phyloP scores from a whole-genome alignment of 2,329 filamentous ascomycete species.

The Xenosphaeropsis pyriputrescens region DNA sequence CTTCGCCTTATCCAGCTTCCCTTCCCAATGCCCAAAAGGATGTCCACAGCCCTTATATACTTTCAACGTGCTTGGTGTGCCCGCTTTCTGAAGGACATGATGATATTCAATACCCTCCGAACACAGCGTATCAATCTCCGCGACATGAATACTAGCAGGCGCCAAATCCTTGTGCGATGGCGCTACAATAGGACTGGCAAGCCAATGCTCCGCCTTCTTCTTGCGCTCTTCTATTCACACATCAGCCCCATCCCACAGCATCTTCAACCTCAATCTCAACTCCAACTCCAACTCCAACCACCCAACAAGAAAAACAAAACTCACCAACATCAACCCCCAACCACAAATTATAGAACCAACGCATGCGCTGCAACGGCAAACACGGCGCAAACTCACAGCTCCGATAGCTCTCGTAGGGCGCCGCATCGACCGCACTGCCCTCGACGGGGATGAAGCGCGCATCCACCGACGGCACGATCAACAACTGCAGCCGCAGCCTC shows the following conservation, averaged over 20 bases:
- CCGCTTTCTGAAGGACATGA: slow-evolving; percentile 16
- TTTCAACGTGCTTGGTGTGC: slow-evolving; percentile 18
- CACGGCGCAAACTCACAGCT: slow-evolving; percentile 19
- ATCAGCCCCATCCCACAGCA: too few species aligned
- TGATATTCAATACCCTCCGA: slow-evolving; percentile 20
- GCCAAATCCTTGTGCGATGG: slow-evolving; percentile 18
- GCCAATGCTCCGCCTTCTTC: slow-evolving; percentile 15
- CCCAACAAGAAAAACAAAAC: background rate
- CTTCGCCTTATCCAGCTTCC: slow-evolving; percentile 16
- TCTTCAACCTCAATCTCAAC: too few species aligned
- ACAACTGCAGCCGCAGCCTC: slow-evolving; percentile 17
- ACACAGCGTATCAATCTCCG: slow-evolving; percentile 20
- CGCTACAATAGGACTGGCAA: slow-evolving; percentile 20
- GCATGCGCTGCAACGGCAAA: slow-evolving; percentile 18
- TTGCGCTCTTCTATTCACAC: slow-evolving; percentile 5
- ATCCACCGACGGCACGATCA: slow-evolving; percentile 21
- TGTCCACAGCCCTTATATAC: slow-evolving; percentile 21
- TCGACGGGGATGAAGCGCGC: slow-evolving; percentile 19
- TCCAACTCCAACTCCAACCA: too few species aligned
- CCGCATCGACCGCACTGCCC: slow-evolving; percentile 12
- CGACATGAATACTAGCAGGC: slow-evolving; percentile 19
- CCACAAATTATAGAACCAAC: slow-evolving; percentile 23
- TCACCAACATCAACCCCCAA: slow-evolving; percentile 16
- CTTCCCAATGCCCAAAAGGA: slow-evolving; percentile 21
- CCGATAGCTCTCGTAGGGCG: slow-evolving; percentile 19